phyloP scores from a whole-genome alignment of 805 yeast genomes.

The Spathaspora gorwiae region DNA sequence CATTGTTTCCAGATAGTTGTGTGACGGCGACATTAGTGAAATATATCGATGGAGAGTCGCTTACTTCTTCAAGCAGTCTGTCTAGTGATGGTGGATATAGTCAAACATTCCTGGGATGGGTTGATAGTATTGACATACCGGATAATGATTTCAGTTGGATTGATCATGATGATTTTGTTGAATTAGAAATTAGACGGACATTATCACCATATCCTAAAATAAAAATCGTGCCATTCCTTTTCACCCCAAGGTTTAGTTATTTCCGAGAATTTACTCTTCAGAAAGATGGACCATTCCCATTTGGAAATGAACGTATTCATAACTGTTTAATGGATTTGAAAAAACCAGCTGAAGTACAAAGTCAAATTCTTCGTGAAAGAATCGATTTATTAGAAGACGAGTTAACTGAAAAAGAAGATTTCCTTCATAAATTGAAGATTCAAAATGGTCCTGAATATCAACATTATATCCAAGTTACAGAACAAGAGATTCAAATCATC shows the following conservation, averaged over 20 bases:
- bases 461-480: slow-evolving; percentile 7
- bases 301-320: slow-evolving; percentile 62
- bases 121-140: slow-evolving; percentile 18
- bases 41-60: slow-evolving; percentile 3
- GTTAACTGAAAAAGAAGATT: slow-evolving; percentile 23
- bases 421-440: slow-evolving; percentile 15
- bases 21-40: slow-evolving; percentile 21
- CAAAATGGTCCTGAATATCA: slow-evolving; percentile 5
- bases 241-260: slow-evolving; percentile 57
- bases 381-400: slow-evolving; percentile 17
- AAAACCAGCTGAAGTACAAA: slow-evolving; percentile 55
- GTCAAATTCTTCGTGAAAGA: slow-evolving; percentile 31
- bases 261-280: slow-evolving; percentile 49
- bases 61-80: background rate
- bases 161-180: slow-evolving; percentile 72
- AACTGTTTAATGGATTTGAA: slow-evolving; percentile 53
- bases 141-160: slow-evolving; percentile 52
- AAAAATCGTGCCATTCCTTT: slow-evolving; percentile 43
- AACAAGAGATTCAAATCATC: slow-evolving; percentile 4
- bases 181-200: slow-evolving; percentile 50
- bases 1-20: slow-evolving; percentile 56
- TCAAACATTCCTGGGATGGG: slow-evolving; percentile 16
- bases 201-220: slow-evolving; percentile 40
- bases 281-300: slow-evolving; percentile 47
- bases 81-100: background rate